Conservation (phyloP, 768 basidiomycete genomes). For the Suillus lakei region DNA sequence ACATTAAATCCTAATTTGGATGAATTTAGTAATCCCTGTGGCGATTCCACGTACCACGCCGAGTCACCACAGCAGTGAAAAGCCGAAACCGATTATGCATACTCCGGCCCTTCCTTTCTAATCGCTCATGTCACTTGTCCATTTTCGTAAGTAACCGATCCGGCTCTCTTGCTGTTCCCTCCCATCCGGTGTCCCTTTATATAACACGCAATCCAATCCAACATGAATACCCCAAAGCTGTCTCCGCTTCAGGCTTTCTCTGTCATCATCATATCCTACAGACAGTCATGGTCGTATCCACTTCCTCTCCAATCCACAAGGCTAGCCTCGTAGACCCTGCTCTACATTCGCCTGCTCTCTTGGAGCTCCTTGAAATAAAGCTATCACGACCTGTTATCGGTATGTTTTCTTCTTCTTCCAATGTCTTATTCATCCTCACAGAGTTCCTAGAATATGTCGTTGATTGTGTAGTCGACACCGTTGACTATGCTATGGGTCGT, state of each 20-base stretch:
- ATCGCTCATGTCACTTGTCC: conserved; percentile 32
- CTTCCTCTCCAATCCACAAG: conserved; percentile 43
- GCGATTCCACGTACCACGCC: not conserved
- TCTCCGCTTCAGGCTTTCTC: conserved; percentile 9
- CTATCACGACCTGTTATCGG: conserved; percentile 66
- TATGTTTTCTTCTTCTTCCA: conserved; percentile 39
- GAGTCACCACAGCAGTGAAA: conserved; percentile 1
- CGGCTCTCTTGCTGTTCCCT: conserved; percentile 35
- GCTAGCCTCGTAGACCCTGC: conserved; percentile 67
- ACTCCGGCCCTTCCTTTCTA: conserved; percentile 26
- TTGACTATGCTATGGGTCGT: conserved; percentile 77
- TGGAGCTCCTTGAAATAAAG: conserved; percentile 71
- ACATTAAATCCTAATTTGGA: conserved; percentile 8
- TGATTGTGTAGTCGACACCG: conserved; percentile 71
- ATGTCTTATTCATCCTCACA: not conserved
- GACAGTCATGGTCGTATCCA: conserved; percentile 15
- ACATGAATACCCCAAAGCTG: conserved; percentile 14
- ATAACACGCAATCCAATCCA: conserved; percentile 22
- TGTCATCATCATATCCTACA: conserved; percentile 8
- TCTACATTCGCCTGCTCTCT: conserved; percentile 64
- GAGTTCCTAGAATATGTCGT: conserved; percentile 64
- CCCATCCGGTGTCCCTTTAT: conserved; percentile 32
- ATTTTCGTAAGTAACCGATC: conserved; percentile 37
- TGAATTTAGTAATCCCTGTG: conserved; percentile 13
- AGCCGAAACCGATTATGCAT: conserved; percentile 3